Evolutionary conservation across 805 yeast species (phyloP).

Genomic region (Priceomyces melissophilus): DNA sequence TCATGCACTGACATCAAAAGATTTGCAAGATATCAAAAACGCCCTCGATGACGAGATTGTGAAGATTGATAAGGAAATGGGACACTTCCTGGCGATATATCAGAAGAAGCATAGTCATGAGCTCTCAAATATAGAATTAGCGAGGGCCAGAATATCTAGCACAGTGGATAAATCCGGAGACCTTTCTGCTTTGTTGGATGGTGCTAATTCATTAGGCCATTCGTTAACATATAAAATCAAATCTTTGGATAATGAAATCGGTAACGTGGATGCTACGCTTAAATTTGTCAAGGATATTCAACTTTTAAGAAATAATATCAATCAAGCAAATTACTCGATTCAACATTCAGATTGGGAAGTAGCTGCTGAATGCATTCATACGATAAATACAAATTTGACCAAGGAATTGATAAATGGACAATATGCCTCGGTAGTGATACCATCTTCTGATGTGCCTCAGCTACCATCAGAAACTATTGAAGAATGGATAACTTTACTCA

Average conservation of each 20-base stretch:
- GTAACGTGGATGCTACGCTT: constrained; percentile 58
- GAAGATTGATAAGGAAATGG: constrained; percentile 23
- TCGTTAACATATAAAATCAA: constrained; percentile 68
- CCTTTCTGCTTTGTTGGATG: constrained; percentile 49
- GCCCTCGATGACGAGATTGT: constrained; percentile 25
- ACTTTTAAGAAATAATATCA: constrained; percentile 60
- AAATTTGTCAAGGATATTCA: constrained; percentile 65
- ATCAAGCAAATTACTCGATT: constrained; percentile 65
- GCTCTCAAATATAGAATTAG: constrained; percentile 51
- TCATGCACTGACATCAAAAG: constrained; percentile 25
- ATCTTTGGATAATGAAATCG: constrained; percentile 65
- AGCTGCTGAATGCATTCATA: constrained; percentile 69
- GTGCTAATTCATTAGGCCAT: constrained; percentile 63
- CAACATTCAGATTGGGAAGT: constrained; percentile 65
- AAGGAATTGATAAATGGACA: constrained; percentile 51
- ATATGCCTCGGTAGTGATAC: constrained; percentile 78
- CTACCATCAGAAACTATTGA: constrained; percentile 57
- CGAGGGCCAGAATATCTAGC: constrained; percentile 60
- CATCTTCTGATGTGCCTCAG: constrained; percentile 82
- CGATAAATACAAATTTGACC: constrained; percentile 46
- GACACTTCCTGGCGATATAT: constrained; percentile 20
- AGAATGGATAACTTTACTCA: constrained; percentile 59
- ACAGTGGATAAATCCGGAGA: constrained; percentile 56
- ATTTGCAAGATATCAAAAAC: constrained; percentile 22
- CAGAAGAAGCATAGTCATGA: constrained; percentile 32